phyloP scores from a whole-genome alignment of 2,329 filamentous ascomycete genomes.

The Atkinsonella hypoxylon region DNA sequence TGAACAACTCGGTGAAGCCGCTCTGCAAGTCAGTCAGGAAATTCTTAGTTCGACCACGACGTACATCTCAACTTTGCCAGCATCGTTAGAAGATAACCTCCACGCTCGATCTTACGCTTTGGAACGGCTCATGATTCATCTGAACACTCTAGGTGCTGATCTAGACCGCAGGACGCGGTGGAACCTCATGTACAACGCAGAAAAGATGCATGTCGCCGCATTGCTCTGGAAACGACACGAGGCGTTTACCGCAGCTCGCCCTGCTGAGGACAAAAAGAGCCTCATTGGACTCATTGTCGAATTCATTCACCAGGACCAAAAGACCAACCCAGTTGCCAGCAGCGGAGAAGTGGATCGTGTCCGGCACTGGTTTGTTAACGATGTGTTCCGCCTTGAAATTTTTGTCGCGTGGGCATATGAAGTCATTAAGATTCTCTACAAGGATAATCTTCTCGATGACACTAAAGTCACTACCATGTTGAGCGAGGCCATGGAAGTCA shows the following conservation, averaged over 20 bases:
- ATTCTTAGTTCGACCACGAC: slow-evolving; percentile 67
- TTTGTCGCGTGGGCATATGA: slow-evolving; percentile 71
- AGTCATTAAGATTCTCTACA: slow-evolving; percentile 60
- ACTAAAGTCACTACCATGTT: slow-evolving; percentile 41
- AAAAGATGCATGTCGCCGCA: slow-evolving; percentile 73
- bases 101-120: slow-evolving; percentile 61
- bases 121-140: slow-evolving; percentile 59
- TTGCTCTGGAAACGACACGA: slow-evolving; percentile 76
- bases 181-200: slow-evolving; percentile 77
- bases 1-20: slow-evolving; percentile 64
- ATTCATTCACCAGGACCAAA: slow-evolving; percentile 65
- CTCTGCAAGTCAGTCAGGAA: slow-evolving; percentile 65
- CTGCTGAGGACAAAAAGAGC: slow-evolving; percentile 51
- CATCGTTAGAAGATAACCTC: slow-evolving; percentile 73
- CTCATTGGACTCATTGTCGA: slow-evolving; percentile 64
- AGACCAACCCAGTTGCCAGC: slow-evolving; percentile 51
- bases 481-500: slow-evolving; percentile 54
- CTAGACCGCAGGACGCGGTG: slow-evolving; percentile 61
- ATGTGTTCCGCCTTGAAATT: slow-evolving; percentile 59
- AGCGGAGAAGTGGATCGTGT: slow-evolving; percentile 66
- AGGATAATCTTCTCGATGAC: slow-evolving; percentile 45
- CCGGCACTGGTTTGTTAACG: slow-evolving; percentile 76
- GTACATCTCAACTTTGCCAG: slow-evolving; percentile 60
- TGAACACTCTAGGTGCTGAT: slow-evolving; percentile 52
- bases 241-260: slow-evolving; percentile 46